Percentiles rank a stretch among this genome's conserved stretches.
Evolutionary conservation across 2,329 filamentous ascomycete species (phyloP).

Genomic region (Fusarium sp.): DNA sequence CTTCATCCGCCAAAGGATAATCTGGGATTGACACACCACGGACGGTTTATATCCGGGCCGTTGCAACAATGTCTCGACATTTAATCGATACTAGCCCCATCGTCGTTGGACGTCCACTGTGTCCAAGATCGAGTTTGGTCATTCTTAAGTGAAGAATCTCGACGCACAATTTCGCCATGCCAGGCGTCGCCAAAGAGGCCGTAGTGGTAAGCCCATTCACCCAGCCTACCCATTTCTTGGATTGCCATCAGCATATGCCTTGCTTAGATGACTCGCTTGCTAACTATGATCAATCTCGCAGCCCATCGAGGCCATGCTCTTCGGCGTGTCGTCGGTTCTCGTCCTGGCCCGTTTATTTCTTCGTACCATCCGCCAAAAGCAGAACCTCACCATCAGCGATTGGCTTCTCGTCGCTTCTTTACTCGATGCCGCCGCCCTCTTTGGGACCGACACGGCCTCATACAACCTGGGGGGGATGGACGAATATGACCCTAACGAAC

Average conservation of each 20-base stretch:
- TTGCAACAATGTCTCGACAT: not conserved
- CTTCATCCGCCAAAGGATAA: not conserved
- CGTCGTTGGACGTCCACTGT: not conserved
- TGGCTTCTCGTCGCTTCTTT: constrained; percentile 45
- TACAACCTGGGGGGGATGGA: constrained; percentile 47
- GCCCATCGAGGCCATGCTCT: constrained; percentile 46
- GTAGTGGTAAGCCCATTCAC: constrained; percentile 26
- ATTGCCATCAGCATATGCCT: not conserved
- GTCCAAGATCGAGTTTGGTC: not conserved
- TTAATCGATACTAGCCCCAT: constrained; percentile 27
- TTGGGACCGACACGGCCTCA: constrained; percentile 41
- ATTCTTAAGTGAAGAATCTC: not conserved
- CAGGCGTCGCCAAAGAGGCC: constrained; percentile 34
- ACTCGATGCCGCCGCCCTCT: constrained; percentile 43
- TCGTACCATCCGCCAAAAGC: constrained; percentile 40
- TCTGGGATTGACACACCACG: not conserved
- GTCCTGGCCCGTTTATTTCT: constrained; percentile 39
- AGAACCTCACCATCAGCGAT: constrained; percentile 45
- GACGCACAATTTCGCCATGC: not conserved
- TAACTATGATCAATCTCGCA: constrained; percentile 21
- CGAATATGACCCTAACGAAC: constrained; percentile 35
- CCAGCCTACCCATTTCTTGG: not conserved
- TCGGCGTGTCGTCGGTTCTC: constrained; percentile 37
- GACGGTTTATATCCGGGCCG: constrained; percentile 8
- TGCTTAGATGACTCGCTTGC: constrained; percentile 7